Evolutionary conservation across 2,329 filamentous ascomycete genomes (phyloP).

Genomic region (Neofusicoccum umdonicola): DNA sequence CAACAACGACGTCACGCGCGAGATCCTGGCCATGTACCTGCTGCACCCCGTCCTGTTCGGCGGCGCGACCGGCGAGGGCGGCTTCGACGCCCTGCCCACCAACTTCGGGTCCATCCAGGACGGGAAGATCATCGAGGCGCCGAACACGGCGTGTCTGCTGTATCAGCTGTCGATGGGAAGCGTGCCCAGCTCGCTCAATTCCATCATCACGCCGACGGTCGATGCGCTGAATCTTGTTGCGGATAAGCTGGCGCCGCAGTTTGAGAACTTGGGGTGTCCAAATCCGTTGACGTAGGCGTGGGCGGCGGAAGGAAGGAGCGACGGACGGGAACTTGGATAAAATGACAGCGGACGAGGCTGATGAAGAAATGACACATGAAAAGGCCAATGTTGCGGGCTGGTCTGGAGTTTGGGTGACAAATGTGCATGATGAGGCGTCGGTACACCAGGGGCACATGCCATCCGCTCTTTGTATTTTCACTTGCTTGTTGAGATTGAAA

Average conservation of each 20-base stretch:
- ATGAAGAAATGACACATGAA: neutral
- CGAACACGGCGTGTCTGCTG: neutral
- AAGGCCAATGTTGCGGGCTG: no score
- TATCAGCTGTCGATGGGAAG: slow-evolving; percentile 9
- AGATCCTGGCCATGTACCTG: slow-evolving; percentile 44
- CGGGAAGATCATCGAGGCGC: neutral
- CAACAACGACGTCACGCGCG: slow-evolving; percentile 20
- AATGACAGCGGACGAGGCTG: neutral
- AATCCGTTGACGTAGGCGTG: neutral
- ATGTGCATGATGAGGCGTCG: neutral
- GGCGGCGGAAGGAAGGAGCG: no score
- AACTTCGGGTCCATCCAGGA: neutral
- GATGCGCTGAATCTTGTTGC: slow-evolving; percentile 1
- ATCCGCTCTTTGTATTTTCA: neutral
- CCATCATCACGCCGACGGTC: slow-evolving; percentile 2
- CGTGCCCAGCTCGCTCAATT: slow-evolving; percentile 1
- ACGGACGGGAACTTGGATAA: neutral
- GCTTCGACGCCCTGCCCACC: neutral
- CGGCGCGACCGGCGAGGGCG: slow-evolving; percentile 23
- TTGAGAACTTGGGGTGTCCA: slow-evolving; percentile 1
- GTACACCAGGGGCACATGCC: neutral
- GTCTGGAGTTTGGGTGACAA: neutral
- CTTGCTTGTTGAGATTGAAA: neutral
- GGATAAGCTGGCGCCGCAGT: neutral
- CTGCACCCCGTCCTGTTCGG: slow-evolving; percentile 46